A percentile compares a stretch with the other conserved stretches of the same genome.
These are phyloP conservation scores for Fusarium verticillioides DNA, from an alignment of 2,329 filamentous ascomycete species.

Conservation along the genomic window DNA sequence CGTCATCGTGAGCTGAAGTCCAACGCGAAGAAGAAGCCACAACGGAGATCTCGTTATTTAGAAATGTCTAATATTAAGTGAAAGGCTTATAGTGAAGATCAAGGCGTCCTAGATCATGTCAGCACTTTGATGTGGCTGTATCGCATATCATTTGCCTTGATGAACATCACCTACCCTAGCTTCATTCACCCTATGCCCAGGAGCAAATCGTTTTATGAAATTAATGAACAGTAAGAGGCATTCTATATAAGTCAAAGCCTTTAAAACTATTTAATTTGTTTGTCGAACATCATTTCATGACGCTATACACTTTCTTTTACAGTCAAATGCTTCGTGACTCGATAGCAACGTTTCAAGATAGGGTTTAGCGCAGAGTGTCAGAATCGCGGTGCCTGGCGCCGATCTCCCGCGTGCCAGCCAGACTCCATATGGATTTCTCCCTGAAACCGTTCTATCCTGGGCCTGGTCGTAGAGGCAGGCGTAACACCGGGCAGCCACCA, in stretches of 20 bases:
- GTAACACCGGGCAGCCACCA: neutral
- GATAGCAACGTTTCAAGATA: neutral
- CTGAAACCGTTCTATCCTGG: too few species aligned
- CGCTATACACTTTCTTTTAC: neutral
- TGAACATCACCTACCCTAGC: neutral
- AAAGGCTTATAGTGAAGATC: too few species aligned
- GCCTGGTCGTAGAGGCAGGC: too few species aligned
- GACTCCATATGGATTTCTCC: too few species aligned
- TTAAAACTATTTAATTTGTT: too few species aligned
- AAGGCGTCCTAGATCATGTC: too few species aligned
- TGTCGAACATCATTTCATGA: rapidly evolving
- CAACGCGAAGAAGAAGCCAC: constrained; percentile 66
- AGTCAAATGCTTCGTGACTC: neutral
- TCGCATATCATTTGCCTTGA: neutral
- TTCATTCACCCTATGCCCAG: rapidly evolving
- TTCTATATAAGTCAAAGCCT: too few species aligned
- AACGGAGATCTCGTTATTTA: constrained; percentile 54
- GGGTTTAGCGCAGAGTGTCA: neutral
- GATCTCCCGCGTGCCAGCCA: neutral
- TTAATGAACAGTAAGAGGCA: neutral
- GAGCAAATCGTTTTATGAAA: neutral
- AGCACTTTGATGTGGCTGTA: too few species aligned
- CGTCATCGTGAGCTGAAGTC: constrained; percentile 53
- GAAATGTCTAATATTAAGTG: too few species aligned
- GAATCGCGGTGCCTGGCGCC: neutral